Base-by-base conservation (phyloP, 2,329 filamentous ascomycete genomes). In the Monilinia polystroma region DNA sequence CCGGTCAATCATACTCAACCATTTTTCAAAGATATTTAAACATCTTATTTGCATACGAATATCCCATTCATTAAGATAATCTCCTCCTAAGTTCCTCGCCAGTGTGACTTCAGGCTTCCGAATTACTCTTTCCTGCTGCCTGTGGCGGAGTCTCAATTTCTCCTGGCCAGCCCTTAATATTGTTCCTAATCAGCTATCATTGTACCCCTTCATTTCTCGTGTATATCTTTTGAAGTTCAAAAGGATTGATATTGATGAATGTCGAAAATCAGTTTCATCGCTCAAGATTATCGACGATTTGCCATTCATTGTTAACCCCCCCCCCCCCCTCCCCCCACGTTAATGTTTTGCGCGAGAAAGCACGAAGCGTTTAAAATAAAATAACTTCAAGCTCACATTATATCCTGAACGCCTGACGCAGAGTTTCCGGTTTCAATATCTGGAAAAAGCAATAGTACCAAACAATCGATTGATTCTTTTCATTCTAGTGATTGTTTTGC, bases 111-210 rank as follows among this genome's bases (percentile, higher is more conserved):
- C 63, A 64, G 63, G 63, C 63, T 64, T 49, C 63, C 63, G 45
- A 64, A 64, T 57, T 64, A 29, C n/a, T 38, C 58, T 64, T 58
- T 64, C 43, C 43, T 64, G 63, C 54, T 64, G 63, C 63, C 63
- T 64, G 38, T 64, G 63, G 63, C 43, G 53, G 53, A 64, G 53
- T 64, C 53, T 26, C 29, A 29, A 59, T 64, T 26, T 41, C 29
- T 58, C 43, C 43, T 49, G 29, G 12, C 53, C n/a, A 51, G 29
- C 29, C 62, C 20, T 59, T 43, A 38, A 51, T 57, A 58, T 38
- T 60, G 38, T 41, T 49, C 43, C 43, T 38, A 26, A 38, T 29
- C 63, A 29, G 43, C 54, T 53, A 64, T 47, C 43, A 18, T 51
- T 51, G 43, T 20, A 26, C 11, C 14, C 45, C 23, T 63, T 63